Conservation (phyloP, 345 rosid genomes). For the Pistacia atlantica region DNA sequence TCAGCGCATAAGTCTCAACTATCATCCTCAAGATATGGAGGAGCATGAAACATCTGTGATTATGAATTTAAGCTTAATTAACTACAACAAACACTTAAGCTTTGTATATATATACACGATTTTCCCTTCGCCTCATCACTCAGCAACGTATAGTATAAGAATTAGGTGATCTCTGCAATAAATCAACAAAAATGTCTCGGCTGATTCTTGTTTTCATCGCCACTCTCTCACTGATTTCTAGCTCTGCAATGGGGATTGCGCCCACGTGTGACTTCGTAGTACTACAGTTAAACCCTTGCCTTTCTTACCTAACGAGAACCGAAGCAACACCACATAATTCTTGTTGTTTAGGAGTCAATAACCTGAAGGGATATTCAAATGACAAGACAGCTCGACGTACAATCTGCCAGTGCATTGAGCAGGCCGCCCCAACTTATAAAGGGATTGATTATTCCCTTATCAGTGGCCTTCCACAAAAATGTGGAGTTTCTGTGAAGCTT, state of each 20-base stretch:
- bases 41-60: neutral
- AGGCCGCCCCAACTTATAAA: neutral
- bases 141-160: too few species aligned
- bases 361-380: neutral
- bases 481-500: neutral
- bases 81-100: neutral
- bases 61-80: neutral
- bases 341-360: constrained; percentile 4
- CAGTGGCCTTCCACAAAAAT: neutral
- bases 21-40: neutral
- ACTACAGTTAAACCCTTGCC: neutral
- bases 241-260: neutral
- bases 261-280: neutral
- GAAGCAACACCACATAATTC: neutral
- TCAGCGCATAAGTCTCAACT: neutral
- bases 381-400: neutral
- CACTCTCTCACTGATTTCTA: neutral
- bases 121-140: too few species aligned
- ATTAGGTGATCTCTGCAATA: neutral
- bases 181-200: neutral
- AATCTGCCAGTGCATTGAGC: constrained; percentile 2
- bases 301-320: neutral
- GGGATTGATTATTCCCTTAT: constrained; percentile 3
- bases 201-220: neutral
- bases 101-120: neutral